These are phyloP conservation scores for Dactylellina drechsleri DNA, from an alignment of 2,329 filamentous ascomycete species.

Conservation along the genomic window DNA sequence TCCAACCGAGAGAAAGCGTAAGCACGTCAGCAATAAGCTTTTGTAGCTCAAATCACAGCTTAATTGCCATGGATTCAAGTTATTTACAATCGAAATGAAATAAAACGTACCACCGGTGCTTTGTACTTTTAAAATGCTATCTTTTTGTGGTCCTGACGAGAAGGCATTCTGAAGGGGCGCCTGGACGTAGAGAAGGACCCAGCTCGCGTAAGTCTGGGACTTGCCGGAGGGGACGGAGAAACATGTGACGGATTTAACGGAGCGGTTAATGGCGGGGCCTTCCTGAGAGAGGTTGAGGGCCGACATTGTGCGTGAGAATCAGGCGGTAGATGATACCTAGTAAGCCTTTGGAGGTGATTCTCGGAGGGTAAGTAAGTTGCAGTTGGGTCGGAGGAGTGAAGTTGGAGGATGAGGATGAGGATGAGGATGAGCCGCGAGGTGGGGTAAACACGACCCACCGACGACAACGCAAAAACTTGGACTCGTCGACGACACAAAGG, in stretches of 20 bases:
- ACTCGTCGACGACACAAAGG: constrained; percentile 35
- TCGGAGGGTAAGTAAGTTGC: constrained; percentile 1
- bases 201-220: constrained; percentile 87
- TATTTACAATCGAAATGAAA: constrained; percentile 51
- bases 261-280: constrained; percentile 67
- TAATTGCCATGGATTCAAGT: neutral
- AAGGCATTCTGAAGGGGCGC: constrained; percentile 93
- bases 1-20: neutral
- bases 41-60: neutral
- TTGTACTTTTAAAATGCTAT: constrained; percentile 95
- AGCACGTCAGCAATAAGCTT: constrained; percentile 20
- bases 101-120: constrained; percentile 77
- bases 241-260: constrained; percentile 75
- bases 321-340: neutral
- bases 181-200: constrained; percentile 93
- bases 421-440: constrained; percentile 21
- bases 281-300: constrained; percentile 70
- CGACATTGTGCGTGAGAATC: constrained; percentile 69
- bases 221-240: constrained; percentile 69
- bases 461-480: constrained; percentile 15
- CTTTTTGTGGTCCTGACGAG: constrained; percentile 82
- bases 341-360: neutral
- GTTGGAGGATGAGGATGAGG: neutral
- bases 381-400: constrained; percentile 5
- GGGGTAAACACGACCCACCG: constrained; percentile 42